Base-by-base conservation (phyloP, 108 stramenopile genomes). In the Ochromonas danica region DNA sequence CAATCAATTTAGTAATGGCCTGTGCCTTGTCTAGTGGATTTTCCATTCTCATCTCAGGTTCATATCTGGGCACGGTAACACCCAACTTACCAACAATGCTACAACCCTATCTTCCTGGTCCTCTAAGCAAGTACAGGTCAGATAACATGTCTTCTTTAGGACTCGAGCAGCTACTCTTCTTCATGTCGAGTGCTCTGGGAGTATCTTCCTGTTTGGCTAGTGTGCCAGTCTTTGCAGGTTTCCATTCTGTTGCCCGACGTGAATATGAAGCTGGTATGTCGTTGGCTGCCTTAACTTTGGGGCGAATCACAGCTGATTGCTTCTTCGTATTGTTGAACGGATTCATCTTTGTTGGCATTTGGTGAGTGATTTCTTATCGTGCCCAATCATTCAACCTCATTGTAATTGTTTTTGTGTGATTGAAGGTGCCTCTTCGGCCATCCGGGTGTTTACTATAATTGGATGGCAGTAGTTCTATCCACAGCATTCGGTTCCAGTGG, bases 131-230 rank as follows among this genome's bases (percentile, higher is more conserved):
- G 10, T 36, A 67, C 25, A 28, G 63, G 10, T 35, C 63, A 67
- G 3, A 67, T 36, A 31, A 31, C 25, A 25, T 36, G 63, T 6
- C 63, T 10, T 14, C 14, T 67, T 35, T 67, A 36, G 63, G 63
- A 36, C 6, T 67, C 10, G 17, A 3, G 10, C 63, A 67, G 31
- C 25, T 67, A 36, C 25, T 67, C 3, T 67, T 67, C 31, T 67
- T 67, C 63, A 67, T 67, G 31, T 67, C 63, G 31, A 31, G 30
- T 67, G 31, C 63, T 51, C 6, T 67, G 31, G 63, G 63, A 35
- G 6, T 25, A 6, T 22, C 63, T 28, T 22, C 63, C 31, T 3
- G 14, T 6, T 67, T 67, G 31, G 27, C 63, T 28, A 25, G 14
- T 28, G 63, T 22, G 63, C 63, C 63, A 28, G 63, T 67, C 3